These are phyloP conservation scores for Saccharomycopsis javanensis DNA, from an alignment of 805 yeast genomes.

Conservation along the genomic window DNA sequence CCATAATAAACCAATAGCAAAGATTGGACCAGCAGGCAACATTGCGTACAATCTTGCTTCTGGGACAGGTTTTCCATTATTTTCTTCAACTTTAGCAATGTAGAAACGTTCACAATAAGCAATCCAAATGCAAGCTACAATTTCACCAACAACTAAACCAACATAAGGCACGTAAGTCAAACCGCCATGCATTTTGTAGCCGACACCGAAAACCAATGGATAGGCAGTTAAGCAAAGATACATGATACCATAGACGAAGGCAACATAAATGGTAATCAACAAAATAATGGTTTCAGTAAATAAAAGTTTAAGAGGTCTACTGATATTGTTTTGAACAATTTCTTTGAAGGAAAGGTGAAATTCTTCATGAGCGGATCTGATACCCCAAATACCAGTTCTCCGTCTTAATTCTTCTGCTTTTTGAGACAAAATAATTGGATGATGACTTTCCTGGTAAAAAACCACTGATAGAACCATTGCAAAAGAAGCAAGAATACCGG, in stretches of 20 bases:
- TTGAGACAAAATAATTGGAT: slow-evolving; percentile 50
- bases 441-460: slow-evolving; percentile 61
- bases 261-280: slow-evolving; percentile 58
- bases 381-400: slow-evolving; percentile 73
- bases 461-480: slow-evolving; percentile 33
- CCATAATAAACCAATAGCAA: slow-evolving; percentile 79
- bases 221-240: slow-evolving; percentile 67
- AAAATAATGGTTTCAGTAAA: slow-evolving; percentile 62
- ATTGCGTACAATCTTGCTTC: slow-evolving; percentile 74
- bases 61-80: slow-evolving; percentile 56
- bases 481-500: slow-evolving; percentile 49
- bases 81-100: slow-evolving; percentile 35
- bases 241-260: slow-evolving; percentile 72
- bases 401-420: slow-evolving; percentile 57
- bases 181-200: slow-evolving; percentile 55
- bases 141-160: slow-evolving; percentile 61
- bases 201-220: slow-evolving; percentile 57
- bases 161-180: slow-evolving; percentile 72
- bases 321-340: slow-evolving; percentile 49
- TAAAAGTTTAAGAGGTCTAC: slow-evolving; percentile 63
- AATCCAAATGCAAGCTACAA: slow-evolving; percentile 48
- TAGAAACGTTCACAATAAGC: slow-evolving; percentile 45
- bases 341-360: slow-evolving; percentile 47
- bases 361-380: slow-evolving; percentile 68
- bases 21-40: slow-evolving; percentile 59